phyloP scores from a whole-genome alignment of 2,329 filamentous ascomycete species.

The Paecilomyces variotii region DNA sequence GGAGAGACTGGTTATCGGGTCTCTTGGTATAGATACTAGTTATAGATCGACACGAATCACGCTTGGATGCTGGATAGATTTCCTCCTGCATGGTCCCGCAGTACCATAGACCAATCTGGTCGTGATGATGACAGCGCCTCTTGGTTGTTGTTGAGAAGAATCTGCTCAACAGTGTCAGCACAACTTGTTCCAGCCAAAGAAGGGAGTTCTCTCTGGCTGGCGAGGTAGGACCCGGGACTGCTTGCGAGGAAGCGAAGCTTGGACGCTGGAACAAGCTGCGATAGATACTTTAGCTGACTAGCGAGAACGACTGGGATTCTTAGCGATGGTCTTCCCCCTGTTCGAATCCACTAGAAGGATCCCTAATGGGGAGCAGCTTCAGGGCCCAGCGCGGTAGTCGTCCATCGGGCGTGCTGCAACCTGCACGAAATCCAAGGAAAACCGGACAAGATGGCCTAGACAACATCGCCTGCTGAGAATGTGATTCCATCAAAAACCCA shows the following conservation, averaged over 20 bases:
- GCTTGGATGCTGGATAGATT: not conserved
- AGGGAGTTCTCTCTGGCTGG: too few relatives aligned
- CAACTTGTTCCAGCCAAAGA: not conserved
- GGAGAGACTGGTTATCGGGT: not conserved
- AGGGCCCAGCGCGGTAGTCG: not conserved
- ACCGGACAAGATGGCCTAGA: not conserved
- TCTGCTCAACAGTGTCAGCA: not conserved
- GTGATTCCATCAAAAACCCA: not conserved
- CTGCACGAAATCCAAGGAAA: not conserved
- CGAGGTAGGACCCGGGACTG: too few relatives aligned
- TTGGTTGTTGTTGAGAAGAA: not conserved
- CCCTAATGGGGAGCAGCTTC: not conserved
- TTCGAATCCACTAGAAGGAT: not conserved
- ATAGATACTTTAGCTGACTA: not conserved
- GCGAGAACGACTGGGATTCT: not conserved
- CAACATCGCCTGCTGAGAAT: not conserved
- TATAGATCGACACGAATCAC: not conserved
- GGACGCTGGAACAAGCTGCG: too few relatives aligned
- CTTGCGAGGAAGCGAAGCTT: too few relatives aligned
- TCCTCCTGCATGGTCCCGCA: not conserved
- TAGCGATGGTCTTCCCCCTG: not conserved
- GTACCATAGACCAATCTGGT: not conserved
- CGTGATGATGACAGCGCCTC: too few relatives aligned
- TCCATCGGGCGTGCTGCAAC: not conserved
- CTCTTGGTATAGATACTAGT: not conserved